These are phyloP conservation scores for Phytopythium helicoides DNA, from an alignment of 352 stramenopile species.

Conservation along the genomic window DNA sequence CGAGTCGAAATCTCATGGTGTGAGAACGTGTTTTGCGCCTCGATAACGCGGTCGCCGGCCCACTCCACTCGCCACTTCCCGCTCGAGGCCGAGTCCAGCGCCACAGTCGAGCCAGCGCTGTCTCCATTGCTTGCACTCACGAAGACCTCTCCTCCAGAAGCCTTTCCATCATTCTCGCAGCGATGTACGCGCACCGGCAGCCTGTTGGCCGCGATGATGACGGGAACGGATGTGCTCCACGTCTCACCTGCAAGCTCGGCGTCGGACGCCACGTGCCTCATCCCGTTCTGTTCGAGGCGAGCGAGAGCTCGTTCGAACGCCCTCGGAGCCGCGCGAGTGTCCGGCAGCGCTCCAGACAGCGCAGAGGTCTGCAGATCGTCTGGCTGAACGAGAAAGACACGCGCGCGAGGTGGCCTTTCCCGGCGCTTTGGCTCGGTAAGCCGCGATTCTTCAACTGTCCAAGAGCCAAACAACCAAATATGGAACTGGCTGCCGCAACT, in stretches of 20 bases:
- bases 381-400: too few species aligned
- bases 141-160: neutral
- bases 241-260: constrained; percentile 16
- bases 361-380: too few species aligned
- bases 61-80: constrained; percentile 57
- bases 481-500: constrained; percentile 5
- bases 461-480: neutral
- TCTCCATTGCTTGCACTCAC: neutral
- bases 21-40: constrained; percentile 72
- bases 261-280: constrained; percentile 2
- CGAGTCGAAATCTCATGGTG: constrained; percentile 66
- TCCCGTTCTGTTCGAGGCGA: neutral
- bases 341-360: neutral
- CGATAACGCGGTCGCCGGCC: constrained; percentile 71
- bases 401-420: too few species aligned
- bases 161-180: constrained; percentile 1
- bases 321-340: neutral
- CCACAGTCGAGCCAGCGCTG: neutral
- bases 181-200: constrained; percentile 48
- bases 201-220: constrained; percentile 74
- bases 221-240: constrained; percentile 54
- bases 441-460: neutral
- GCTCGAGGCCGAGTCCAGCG: constrained; percentile 1
- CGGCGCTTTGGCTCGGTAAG: too few species aligned
- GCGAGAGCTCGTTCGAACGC: neutral